Conservation (phyloP, 768 basidiomycete genomes). For the Vararia minispora region DNA sequence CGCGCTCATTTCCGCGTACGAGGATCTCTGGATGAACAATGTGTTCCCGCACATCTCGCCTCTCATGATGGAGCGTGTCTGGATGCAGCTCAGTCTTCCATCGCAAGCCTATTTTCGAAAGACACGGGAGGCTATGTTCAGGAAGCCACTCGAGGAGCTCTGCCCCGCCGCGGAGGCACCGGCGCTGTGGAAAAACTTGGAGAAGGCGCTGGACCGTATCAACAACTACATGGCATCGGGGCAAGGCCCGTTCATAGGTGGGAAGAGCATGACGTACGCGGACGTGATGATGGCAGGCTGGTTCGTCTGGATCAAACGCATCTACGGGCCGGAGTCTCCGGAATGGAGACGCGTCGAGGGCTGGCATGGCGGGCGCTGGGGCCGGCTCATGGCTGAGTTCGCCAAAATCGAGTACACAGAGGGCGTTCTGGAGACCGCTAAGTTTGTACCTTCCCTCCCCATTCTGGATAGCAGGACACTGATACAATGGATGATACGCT, state of each 20-base stretch:
- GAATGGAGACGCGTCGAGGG: not conserved
- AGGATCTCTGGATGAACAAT: conserved; percentile 15
- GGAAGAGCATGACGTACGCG: conserved; percentile 25
- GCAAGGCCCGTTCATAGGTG: conserved; percentile 21
- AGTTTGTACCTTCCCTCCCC: too few species aligned
- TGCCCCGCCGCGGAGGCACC: conserved; percentile 21
- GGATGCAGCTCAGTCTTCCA: conserved; percentile 20
- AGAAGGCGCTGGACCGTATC: conserved; percentile 21
- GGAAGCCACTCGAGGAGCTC: conserved; percentile 26
- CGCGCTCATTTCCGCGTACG: conserved; percentile 11
- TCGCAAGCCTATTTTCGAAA: conserved; percentile 29
- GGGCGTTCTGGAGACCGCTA: too few species aligned
- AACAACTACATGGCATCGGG: conserved; percentile 7
- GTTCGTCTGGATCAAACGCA: conserved; percentile 1
- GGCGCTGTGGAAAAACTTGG: conserved; percentile 27
- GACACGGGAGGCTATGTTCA: conserved; percentile 24
- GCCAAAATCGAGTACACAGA: too few species aligned
- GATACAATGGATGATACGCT: too few species aligned
- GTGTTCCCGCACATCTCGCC: not conserved
- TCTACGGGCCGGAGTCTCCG: not conserved
- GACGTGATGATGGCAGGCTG: conserved; percentile 27
- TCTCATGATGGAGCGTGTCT: conserved; percentile 6
- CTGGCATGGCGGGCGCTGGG: not conserved
- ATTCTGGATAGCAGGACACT: too few species aligned
- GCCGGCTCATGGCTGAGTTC: not conserved